Percentiles rank a stretch among this genome's conserved stretches.
Evolutionary conservation across 2,329 filamentous ascomycete genomes (phyloP).

Genomic region (Clarireedia hainanense): DNA sequence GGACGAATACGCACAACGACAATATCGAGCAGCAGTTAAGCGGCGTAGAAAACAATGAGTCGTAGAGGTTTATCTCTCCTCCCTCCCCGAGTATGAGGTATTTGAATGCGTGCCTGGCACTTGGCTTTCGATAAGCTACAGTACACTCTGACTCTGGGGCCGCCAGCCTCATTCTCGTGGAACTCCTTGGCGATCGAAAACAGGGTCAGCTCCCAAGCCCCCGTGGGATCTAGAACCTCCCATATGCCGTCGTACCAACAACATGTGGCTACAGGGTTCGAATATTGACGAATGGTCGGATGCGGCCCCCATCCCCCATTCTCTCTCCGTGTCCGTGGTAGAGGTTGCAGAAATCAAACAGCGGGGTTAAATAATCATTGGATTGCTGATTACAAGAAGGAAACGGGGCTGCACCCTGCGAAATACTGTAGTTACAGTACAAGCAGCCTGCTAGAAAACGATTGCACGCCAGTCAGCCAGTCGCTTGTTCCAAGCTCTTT

Average conservation of each 20-base stretch:
- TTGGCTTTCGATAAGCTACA: neutral
- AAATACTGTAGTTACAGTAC: neutral
- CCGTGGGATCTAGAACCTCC: no score
- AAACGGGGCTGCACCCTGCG: neutral
- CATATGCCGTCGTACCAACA: no score
- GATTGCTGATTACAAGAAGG: neutral
- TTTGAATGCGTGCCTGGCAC: neutral
- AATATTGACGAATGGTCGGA: neutral
- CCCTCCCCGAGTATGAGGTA: neutral
- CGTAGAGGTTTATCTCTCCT: neutral
- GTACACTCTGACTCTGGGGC: neutral
- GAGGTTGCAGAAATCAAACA: neutral
- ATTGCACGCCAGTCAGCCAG: no score
- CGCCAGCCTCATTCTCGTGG: neutral
- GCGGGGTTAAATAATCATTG: neutral
- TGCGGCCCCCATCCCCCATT: neutral
- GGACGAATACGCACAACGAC: no score
- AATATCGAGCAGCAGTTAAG: no score
- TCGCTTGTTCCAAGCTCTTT: no score
- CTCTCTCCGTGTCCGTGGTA: neutral
- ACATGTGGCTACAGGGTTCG: neutral
- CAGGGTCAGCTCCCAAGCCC: neutral
- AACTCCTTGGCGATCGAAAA: neutral
- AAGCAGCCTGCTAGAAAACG: no score
- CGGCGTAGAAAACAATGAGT: no score